Conservation (phyloP, 352 stramenopile genomes). For the Phytophthora ramorum region DNA sequence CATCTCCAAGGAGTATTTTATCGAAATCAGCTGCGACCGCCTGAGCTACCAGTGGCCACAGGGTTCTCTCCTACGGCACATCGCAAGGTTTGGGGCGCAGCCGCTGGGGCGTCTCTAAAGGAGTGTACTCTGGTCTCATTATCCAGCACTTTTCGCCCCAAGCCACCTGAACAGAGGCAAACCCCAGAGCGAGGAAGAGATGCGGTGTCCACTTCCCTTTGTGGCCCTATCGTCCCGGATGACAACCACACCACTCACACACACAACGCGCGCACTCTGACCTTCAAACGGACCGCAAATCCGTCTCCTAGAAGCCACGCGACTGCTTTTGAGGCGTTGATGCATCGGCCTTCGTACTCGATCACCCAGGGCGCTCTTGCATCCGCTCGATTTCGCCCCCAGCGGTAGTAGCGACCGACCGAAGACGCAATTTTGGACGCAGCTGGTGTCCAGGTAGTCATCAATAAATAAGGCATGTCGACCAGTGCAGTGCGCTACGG, state of each 20-base stretch:
- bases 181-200: conserved; percentile 1
- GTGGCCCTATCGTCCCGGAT: neutral
- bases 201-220: neutral
- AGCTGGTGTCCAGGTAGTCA: neutral
- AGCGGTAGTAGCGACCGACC: conserved; percentile 9
- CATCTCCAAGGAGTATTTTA: conserved; percentile 36
- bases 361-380: conserved; percentile 20
- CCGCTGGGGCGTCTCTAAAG: neutral
- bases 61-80: neutral
- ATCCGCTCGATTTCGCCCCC: conserved; percentile 11
- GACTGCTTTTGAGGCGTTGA: conserved; percentile 33
- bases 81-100: conserved; percentile 15
- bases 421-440: conserved; percentile 1
- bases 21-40: conserved; percentile 26
- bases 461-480: neutral
- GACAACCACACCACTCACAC: neutral
- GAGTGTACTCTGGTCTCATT: conserved; percentile 9
- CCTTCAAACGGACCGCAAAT: conserved; percentile 15
- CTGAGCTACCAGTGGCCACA: conserved; percentile 21
- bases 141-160: conserved; percentile 5
- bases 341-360: conserved; percentile 40
- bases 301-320: conserved; percentile 30
- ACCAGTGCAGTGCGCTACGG: neutral
- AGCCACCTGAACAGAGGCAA: neutral
- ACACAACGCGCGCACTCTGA: conserved; percentile 3